Percentiles rank a stretch among this genome's conserved stretches.
Evolutionary conservation across 306 rosid genomes (phyloP).

Genomic region (Pyrus bretschneideri): DNA sequence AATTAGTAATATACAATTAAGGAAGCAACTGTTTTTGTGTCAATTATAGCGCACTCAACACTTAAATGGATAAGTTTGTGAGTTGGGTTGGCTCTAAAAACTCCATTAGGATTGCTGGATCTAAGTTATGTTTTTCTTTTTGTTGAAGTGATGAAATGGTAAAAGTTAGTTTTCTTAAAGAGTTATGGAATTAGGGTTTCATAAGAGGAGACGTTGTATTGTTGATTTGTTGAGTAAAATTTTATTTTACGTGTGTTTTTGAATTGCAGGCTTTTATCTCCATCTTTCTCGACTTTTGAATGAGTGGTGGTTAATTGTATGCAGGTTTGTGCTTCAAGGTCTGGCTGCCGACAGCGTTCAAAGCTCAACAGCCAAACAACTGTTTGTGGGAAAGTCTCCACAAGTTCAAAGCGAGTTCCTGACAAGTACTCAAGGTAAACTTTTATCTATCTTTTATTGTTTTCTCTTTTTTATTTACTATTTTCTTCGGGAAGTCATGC

Average conservation of each 20-base stretch:
- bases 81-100: not conserved
- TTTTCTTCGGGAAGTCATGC: not conserved
- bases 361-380: constrained; percentile 3
- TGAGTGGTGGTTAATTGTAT: not conserved
- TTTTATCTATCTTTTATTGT: not conserved
- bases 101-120: not conserved
- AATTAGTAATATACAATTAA: not conserved
- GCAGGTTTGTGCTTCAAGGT: not conserved
- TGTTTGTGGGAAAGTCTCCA: constrained; percentile 27
- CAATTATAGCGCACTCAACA: not conserved
- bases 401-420: not conserved
- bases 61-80: not conserved
- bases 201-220: not conserved
- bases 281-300: not conserved
- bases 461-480: not conserved
- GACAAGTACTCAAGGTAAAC: not conserved
- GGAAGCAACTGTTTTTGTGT: not conserved
- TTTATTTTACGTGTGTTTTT: not conserved
- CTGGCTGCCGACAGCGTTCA: not conserved
- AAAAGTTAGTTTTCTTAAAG: not conserved
- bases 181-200: constrained; percentile 35
- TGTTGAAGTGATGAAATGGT: not conserved
- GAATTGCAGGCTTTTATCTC: not conserved
- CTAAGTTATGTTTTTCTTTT: not conserved
- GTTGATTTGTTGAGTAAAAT: not conserved